Base-by-base conservation (phyloP, 805 yeast species). In the Candida maesae region DNA sequence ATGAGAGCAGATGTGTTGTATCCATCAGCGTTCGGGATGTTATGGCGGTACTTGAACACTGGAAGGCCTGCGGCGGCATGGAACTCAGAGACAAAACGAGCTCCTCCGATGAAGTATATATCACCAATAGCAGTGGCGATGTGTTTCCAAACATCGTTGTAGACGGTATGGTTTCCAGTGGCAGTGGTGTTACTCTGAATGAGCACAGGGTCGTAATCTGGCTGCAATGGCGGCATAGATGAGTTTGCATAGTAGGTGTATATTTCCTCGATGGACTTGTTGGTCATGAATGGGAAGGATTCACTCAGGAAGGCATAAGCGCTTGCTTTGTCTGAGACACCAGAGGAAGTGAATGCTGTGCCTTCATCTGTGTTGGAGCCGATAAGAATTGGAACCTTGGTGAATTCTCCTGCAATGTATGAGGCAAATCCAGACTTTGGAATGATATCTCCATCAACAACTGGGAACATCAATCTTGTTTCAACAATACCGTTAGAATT, bases 351-450 rank as follows among this genome's bases (percentile, higher is more conserved):
- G 28, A 50, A 48, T 5, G 21, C 26, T 12, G 37, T 32, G 9
- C 58, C 58, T 16, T 53, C 52, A 27, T 55, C 58, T 10, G 56
- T 45, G 35, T 48, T 52, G 4, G 51, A 39, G 2, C 60, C 60
- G 16, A 55, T 49, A 16, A 55, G 36, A 3, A 53, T 24, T 10
- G 55, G 53, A 21, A 50, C 49, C 27, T 52, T 49, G 12, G 48
- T 45, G 31, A 39, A 48, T 10, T 44, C 44, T 31, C 50, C 50
- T 20, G n/a, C 31, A 9, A 8, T 23, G 15, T 43, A 39, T 5
- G 44, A 24, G 11, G 38, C 32, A 21, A 41, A 48, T 4, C 47
- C 39, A 3, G 47, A 45, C 30, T 38, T 42, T 38, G 49, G 45
- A 20, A 47, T 11, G 9, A 50, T 20, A 31, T 50, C 47, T 35